phyloP scores from a whole-genome alignment of 139 green algal genomes.

The Volvox reticuliferus region DNA sequence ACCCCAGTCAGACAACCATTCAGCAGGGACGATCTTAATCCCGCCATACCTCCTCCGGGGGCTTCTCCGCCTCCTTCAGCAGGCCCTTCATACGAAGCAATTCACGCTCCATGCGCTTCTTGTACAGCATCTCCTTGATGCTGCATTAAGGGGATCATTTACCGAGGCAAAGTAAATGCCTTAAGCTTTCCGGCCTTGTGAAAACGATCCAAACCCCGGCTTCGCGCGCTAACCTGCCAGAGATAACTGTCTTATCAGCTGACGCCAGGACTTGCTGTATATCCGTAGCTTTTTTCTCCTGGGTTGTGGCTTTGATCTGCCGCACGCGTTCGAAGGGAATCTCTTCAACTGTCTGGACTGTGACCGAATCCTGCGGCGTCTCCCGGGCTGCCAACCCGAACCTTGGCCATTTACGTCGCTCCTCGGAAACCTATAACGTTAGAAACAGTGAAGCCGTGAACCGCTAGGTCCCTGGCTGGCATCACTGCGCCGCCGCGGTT shows the following conservation, averaged over 20 bases:
- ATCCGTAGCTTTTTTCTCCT: conserved; percentile 92
- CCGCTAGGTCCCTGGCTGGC: no score
- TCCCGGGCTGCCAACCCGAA: conserved; percentile 94
- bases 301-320: conserved; percentile 82
- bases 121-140: conserved; percentile 91
- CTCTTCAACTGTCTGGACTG: conserved; percentile 84
- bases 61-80: conserved; percentile 81
- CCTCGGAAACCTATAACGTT: conserved; percentile 66
- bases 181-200: background rate
- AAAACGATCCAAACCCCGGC: background rate
- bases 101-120: conserved; percentile 93
- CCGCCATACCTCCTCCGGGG: conserved; percentile 78
- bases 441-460: background rate
- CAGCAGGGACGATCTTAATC: background rate
- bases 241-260: conserved; percentile 58
- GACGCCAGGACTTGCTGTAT: conserved; percentile 77
- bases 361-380: conserved; percentile 90
- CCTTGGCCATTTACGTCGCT: conserved; percentile 84
- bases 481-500: background rate
- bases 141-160: conserved; percentile 37
- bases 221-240: conserved; percentile 55
- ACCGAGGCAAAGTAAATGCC: background rate
- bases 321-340: conserved; percentile 93
- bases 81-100: conserved; percentile 87
- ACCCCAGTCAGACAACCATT: no score